phyloP scores from a whole-genome alignment of 2,329 filamentous ascomycete genomes.

The Fusarium ramigenum region DNA sequence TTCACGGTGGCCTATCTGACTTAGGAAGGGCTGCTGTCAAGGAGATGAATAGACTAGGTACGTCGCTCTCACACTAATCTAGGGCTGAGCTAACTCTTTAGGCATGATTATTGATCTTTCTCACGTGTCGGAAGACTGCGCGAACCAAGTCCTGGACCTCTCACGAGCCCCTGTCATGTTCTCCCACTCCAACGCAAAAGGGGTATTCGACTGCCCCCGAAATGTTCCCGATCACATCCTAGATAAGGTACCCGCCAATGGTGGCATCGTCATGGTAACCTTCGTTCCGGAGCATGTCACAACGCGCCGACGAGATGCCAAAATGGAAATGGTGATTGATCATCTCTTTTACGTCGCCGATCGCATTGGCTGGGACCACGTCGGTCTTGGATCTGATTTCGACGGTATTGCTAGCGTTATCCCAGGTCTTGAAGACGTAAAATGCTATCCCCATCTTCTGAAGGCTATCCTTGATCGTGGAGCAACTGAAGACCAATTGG shows the following conservation, averaged over 20 bases:
- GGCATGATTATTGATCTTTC: slow-evolving; percentile 10
- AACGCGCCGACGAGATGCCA: background rate
- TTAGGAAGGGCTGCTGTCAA: background rate
- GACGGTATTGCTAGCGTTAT: background rate
- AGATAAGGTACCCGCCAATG: background rate
- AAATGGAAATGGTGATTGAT: slow-evolving; percentile 1
- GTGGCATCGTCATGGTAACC: background rate
- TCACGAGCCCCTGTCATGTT: background rate
- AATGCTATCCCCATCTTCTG: background rate
- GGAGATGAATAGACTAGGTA: slow-evolving; percentile 11
- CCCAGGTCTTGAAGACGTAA: background rate
- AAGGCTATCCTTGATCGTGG: background rate
- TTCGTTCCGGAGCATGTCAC: slow-evolving; percentile 9
- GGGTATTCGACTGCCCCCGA: background rate
- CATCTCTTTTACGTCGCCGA: slow-evolving; percentile 5
- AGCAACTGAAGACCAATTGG: background rate
- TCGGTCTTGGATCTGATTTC: background rate
- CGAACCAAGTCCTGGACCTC: background rate
- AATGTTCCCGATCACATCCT: background rate
- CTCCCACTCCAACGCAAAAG: slow-evolving; percentile 6
- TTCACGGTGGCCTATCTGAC: background rate
- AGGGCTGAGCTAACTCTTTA: background rate
- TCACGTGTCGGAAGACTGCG: background rate
- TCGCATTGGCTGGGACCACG: background rate
- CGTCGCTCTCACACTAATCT: rapidly evolving